phyloP scores from a whole-genome alignment of 1,284 basidiomycete genomes.

The Meripilus lineatus region DNA sequence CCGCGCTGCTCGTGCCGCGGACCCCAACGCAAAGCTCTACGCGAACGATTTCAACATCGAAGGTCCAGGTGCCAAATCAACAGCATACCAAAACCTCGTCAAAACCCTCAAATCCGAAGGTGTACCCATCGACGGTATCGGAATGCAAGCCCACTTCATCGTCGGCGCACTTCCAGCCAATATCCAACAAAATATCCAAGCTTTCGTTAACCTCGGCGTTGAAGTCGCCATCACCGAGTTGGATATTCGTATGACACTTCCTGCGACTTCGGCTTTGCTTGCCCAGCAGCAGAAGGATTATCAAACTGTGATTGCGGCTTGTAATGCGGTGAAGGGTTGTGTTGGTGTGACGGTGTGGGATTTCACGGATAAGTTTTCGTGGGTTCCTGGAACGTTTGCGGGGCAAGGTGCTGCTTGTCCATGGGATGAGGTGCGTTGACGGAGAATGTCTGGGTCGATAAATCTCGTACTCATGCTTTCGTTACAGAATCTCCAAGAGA shows the following conservation, averaged over 20 bases:
- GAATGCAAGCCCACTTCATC: constrained; percentile 50
- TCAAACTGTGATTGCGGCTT: constrained; percentile 46
- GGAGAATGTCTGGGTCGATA: neutral
- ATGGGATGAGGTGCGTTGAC: constrained; percentile 38
- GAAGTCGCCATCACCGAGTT: constrained; percentile 59
- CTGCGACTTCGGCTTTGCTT: constrained; percentile 40
- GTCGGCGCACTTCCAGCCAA: constrained; percentile 43
- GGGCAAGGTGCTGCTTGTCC: constrained; percentile 46
- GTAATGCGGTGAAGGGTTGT: constrained; percentile 43
- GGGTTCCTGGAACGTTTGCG: constrained; percentile 45
- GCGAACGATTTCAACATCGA: constrained; percentile 47
- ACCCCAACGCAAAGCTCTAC: constrained; percentile 29
- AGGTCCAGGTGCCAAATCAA: constrained; percentile 41
- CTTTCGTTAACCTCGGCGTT: constrained; percentile 47
- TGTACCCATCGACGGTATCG: constrained; percentile 55
- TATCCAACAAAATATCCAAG: constrained; percentile 39
- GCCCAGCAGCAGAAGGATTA: constrained; percentile 54
- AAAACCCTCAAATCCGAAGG: constrained; percentile 37
- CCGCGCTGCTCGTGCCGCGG: constrained; percentile 35
- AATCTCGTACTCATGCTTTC: neutral
- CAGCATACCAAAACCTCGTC: constrained; percentile 47
- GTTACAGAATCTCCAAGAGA: constrained; percentile 21
- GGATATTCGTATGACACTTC: constrained; percentile 54
- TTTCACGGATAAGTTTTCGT: constrained; percentile 52
- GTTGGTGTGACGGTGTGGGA: constrained; percentile 54